A percentile compares a stretch with the other conserved stretches of the same genome.
Conservation (phyloP, 257 asterid species). For the Fraxinus anomala region DNA sequence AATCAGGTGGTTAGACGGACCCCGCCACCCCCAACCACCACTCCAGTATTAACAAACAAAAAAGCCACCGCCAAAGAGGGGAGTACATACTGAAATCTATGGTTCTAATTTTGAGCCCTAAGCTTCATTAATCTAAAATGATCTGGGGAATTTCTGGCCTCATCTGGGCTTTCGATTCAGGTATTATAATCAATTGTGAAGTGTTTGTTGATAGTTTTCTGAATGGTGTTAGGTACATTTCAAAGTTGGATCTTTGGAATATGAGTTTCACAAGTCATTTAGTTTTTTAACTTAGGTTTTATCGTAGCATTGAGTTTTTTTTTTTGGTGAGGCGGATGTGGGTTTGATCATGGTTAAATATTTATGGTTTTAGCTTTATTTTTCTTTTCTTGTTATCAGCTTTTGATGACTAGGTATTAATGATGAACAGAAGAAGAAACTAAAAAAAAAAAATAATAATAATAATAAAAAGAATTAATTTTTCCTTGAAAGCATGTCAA, state of each 20-base stretch:
- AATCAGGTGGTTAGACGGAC: conserved; percentile 1
- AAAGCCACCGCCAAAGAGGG: conserved; percentile 30
- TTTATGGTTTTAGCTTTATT: neutral
- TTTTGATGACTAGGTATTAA: no score
- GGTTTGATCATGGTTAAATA: neutral
- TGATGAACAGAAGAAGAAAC: no score
- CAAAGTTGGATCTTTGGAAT: conserved; percentile 33
- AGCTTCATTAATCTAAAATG: neutral
- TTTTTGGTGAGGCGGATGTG: neutral
- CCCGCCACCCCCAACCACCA: neutral
- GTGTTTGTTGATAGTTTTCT: conserved; percentile 7
- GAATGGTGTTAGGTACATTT: conserved; percentile 16
- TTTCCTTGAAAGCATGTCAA: neutral
- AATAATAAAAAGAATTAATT: no score
- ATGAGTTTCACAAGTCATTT: conserved; percentile 31
- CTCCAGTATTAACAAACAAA: neutral
- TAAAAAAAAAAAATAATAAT: no score
- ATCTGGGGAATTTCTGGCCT: conserved; percentile 18
- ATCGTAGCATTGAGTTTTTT: neutral
- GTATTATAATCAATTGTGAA: conserved; percentile 13
- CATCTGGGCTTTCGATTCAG: conserved; percentile 20
- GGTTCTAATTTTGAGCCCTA: conserved; percentile 26
- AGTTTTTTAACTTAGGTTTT: neutral
- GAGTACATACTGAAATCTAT: conserved; percentile 6
- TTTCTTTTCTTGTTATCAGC: neutral